phyloP scores from a whole-genome alignment of 768 basidiomycete species.

The Rhodotorula babjevae region DNA sequence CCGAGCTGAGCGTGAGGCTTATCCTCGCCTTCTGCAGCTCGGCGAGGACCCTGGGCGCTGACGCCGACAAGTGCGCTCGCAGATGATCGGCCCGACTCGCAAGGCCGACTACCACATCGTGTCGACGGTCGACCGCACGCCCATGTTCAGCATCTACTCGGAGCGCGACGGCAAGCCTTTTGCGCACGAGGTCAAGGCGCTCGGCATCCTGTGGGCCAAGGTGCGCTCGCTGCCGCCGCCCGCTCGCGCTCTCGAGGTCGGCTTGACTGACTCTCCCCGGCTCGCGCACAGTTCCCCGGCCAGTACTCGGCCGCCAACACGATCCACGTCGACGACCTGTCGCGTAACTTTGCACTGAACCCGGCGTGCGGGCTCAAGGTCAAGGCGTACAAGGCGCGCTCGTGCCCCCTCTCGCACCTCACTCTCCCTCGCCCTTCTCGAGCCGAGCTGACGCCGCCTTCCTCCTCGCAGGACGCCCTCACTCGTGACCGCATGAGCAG shows the following conservation, averaged over 20 bases:
- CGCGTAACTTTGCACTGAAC: slow-evolving; percentile 83
- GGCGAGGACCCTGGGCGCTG: too few relatives aligned
- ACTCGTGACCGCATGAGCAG: slow-evolving; percentile 1
- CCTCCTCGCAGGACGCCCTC: slow-evolving; percentile 1
- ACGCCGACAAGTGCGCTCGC: too few relatives aligned
- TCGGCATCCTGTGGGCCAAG: slow-evolving; percentile 78
- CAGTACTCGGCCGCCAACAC: slow-evolving; percentile 65
- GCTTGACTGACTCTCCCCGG: too few relatives aligned
- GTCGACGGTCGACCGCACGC: slow-evolving; percentile 73
- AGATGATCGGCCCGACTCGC: slow-evolving; percentile 22
- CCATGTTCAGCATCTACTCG: slow-evolving; percentile 83
- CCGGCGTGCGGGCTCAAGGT: slow-evolving; percentile 79
- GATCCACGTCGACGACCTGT: slow-evolving; percentile 81
- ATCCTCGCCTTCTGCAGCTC: too few relatives aligned
- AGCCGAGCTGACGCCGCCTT: neutral
- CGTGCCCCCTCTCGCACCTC: too few relatives aligned
- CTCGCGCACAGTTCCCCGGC: slow-evolving; percentile 58
- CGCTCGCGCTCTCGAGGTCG: too few relatives aligned
- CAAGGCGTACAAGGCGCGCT: slow-evolving; percentile 59
- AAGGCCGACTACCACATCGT: slow-evolving; percentile 41
- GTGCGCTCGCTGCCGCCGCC: too few relatives aligned
- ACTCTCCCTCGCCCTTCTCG: neutral
- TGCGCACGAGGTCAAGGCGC: slow-evolving; percentile 55
- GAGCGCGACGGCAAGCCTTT: slow-evolving; percentile 67
- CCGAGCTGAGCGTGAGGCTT: slow-evolving; percentile 62